phyloP scores from a whole-genome alignment of 768 basidiomycete species.

The Tylopilus balloui region DNA sequence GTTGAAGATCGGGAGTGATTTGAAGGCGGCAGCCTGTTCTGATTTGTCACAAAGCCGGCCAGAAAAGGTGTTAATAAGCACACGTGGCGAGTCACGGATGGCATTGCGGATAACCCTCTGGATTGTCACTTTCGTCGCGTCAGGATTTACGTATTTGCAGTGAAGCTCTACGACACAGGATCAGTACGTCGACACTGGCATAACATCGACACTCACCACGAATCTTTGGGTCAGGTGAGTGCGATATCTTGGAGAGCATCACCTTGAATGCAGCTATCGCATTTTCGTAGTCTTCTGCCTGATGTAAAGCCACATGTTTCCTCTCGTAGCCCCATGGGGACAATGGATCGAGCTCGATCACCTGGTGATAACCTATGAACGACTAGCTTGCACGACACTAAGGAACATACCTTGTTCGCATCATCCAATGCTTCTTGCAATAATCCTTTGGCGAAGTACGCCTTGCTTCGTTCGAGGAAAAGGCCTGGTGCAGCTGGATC shows the following conservation, averaged over 20 bases:
- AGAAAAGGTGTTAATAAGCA: not conserved
- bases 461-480: not conserved
- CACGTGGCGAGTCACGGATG: not conserved
- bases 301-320: not conserved
- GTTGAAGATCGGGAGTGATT: not conserved
- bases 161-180: not conserved
- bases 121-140: not conserved
- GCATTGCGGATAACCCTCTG: not conserved
- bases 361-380: not conserved
- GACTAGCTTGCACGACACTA: not conserved
- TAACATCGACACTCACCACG: not conserved
- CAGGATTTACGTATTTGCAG: not conserved
- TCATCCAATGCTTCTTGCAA: not conserved
- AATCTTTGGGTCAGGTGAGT: not conserved
- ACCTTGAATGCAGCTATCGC: not conserved
- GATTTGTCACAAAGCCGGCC: not conserved
- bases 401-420: not conserved
- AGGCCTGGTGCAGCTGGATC: not conserved
- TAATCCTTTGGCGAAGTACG: not conserved
- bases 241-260: not conserved
- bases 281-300: not conserved
- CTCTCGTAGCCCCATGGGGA: not conserved
- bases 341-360: not conserved
- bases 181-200: not conserved
- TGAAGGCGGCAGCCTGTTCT: not conserved